Evolutionary conservation across 495 filamentous ascomycete genomes (phyloP).

Genomic region (Aspergillus indologenus): DNA sequence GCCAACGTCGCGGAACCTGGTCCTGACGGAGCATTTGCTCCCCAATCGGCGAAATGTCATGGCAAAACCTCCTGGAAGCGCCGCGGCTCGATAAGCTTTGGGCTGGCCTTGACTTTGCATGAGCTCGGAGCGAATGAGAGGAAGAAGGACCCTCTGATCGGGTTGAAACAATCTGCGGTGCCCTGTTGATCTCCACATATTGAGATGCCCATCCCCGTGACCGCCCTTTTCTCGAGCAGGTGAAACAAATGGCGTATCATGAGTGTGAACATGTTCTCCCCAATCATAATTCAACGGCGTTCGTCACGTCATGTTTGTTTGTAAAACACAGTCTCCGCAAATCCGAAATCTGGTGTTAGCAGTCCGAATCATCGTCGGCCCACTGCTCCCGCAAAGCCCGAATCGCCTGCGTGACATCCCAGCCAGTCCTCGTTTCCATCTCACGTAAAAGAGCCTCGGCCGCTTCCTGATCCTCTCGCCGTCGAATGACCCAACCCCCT

Average conservation of each 20-base stretch:
- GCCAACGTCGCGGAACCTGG: no score
- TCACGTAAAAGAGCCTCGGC: constrained; percentile 25
- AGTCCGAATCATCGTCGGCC: constrained; percentile 19
- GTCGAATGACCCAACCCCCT: constrained; percentile 33
- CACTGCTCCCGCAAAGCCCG: constrained; percentile 25
- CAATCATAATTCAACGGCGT: no score
- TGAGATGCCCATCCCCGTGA: not conserved
- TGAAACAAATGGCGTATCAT: no score
- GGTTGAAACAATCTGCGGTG: not conserved
- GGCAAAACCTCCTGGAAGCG: no score
- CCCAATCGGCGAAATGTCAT: not conserved
- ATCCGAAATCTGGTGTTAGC: constrained; percentile 8
- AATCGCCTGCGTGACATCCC: constrained; percentile 28
- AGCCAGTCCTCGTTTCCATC: constrained; percentile 30
- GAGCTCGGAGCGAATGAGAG: not conserved
- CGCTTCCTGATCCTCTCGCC: constrained; percentile 25
- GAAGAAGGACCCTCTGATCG: not conserved
- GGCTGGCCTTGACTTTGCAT: not conserved
- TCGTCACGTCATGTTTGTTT: no score
- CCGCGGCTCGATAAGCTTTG: not conserved
- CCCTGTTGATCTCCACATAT: not conserved
- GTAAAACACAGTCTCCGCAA: no score
- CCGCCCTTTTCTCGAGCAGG: not conserved
- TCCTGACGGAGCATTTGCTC: not conserved
- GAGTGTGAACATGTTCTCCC: no score